Conservation (phyloP, 257 asterid species). For the Nicotiana otophora region DNA sequence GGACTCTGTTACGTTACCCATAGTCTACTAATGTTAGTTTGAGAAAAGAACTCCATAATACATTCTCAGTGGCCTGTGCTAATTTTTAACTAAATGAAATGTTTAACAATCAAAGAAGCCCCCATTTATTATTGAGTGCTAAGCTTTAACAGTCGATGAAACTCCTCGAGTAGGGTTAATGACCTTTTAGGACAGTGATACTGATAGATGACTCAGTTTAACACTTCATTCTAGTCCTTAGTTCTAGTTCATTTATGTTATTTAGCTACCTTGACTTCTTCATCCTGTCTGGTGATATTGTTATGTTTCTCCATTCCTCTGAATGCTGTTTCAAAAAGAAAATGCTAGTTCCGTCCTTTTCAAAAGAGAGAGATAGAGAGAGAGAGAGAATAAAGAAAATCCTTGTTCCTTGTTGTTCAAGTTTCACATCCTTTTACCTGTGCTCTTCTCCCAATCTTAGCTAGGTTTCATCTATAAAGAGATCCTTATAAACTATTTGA, state of each 20-base stretch:
- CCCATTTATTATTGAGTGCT: background rate
- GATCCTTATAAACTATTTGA: background rate
- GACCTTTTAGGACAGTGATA: background rate
- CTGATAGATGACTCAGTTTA: background rate
- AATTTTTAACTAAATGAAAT: background rate
- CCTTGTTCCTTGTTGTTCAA: background rate
- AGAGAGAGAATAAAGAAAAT: background rate
- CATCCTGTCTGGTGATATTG: background rate
- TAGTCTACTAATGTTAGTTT: constrained; percentile 1
- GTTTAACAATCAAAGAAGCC: background rate
- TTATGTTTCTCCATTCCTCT: background rate
- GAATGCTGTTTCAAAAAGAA: background rate
- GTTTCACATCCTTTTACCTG: background rate
- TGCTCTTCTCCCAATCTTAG: background rate
- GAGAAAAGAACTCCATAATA: background rate
- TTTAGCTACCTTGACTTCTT: background rate
- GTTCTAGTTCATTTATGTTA: background rate
- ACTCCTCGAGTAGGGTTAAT: background rate
- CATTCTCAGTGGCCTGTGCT: background rate
- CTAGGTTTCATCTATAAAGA: constrained; percentile 1
- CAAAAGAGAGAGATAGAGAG: background rate
- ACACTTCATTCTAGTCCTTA: background rate
- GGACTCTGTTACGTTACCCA: background rate
- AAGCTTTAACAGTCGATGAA: background rate
- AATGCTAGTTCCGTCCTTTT: background rate